Evolutionary conservation across 306 rosid species (phyloP).

Genomic region (Gillenia trifoliata): DNA sequence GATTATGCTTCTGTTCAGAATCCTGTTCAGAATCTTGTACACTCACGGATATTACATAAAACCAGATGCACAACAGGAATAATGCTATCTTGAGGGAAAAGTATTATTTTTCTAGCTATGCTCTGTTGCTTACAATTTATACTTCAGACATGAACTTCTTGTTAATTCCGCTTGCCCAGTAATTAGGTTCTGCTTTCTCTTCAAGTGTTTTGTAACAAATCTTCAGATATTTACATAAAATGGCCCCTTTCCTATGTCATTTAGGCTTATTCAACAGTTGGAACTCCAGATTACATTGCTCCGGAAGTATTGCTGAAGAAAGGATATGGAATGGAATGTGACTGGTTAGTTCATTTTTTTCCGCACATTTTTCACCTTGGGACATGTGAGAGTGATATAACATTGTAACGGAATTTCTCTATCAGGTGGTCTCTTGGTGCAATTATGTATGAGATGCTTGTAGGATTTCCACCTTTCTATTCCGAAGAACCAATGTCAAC

Average conservation of each 20-base stretch:
- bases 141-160: background rate
- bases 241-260: slow-evolving; percentile 11
- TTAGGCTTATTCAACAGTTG: slow-evolving; percentile 89
- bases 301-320: slow-evolving; percentile 76
- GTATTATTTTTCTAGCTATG: background rate
- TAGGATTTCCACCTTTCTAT: slow-evolving; percentile 85
- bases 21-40: background rate
- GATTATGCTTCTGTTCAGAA: background rate
- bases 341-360: slow-evolving; percentile 50
- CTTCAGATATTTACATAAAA: slow-evolving; percentile 10
- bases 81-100: background rate
- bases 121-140: background rate
- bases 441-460: slow-evolving; percentile 92
- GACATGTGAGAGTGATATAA: slow-evolving; percentile 1
- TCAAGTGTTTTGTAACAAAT: background rate
- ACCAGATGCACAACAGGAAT: background rate
- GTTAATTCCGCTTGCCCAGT: background rate
- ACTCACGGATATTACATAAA: background rate
- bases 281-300: slow-evolving; percentile 92
- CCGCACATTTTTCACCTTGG: background rate
- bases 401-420: slow-evolving; percentile 4
- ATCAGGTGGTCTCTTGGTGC: slow-evolving; percentile 97
- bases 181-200: background rate
- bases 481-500: slow-evolving; percentile 84
- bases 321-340: slow-evolving; percentile 92